A percentile compares a stretch with the other conserved stretches of the same genome.
Evolutionary conservation across 2,329 filamentous ascomycete species (phyloP).

Genomic region (Aureobasidium subglaciale): DNA sequence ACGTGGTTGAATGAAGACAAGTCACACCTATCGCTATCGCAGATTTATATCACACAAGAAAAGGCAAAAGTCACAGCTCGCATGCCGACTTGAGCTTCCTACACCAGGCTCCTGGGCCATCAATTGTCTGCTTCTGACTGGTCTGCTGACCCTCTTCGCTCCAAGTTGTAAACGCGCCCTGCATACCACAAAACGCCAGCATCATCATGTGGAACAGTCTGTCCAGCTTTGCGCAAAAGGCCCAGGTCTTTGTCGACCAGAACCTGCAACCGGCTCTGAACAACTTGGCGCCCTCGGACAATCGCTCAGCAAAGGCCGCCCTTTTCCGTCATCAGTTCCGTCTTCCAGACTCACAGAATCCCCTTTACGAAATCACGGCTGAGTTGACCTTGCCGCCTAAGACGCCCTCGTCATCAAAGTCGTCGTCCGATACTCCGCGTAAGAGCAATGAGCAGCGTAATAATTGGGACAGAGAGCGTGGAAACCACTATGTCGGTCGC

Average conservation of each 20-base stretch:
- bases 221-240: slow-evolving; percentile 86
- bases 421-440: slow-evolving; percentile 20
- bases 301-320: slow-evolving; percentile 80
- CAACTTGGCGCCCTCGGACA: slow-evolving; percentile 61
- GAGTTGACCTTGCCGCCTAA: slow-evolving; percentile 77
- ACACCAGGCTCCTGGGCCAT: not conserved
- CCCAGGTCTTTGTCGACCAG: slow-evolving; percentile 89
- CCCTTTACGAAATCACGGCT: slow-evolving; percentile 91
- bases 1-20: not conserved
- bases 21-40: not conserved
- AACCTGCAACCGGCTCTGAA: slow-evolving; percentile 54
- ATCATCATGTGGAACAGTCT: slow-evolving; percentile 54
- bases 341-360: slow-evolving; percentile 83
- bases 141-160: not conserved
- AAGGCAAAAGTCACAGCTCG: not conserved
- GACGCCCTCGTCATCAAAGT: slow-evolving; percentile 23
- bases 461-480: slow-evolving; percentile 52
- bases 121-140: not conserved
- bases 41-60: not conserved
- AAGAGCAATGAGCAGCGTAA: slow-evolving; percentile 55
- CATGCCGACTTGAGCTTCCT: not conserved
- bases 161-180: too few relatives aligned
- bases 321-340: slow-evolving; percentile 96
- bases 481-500: slow-evolving; percentile 73
- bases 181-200: not conserved